Base-by-base conservation (phyloP, 192 early-diverging fungal species). In the Mortierella claussenii region DNA sequence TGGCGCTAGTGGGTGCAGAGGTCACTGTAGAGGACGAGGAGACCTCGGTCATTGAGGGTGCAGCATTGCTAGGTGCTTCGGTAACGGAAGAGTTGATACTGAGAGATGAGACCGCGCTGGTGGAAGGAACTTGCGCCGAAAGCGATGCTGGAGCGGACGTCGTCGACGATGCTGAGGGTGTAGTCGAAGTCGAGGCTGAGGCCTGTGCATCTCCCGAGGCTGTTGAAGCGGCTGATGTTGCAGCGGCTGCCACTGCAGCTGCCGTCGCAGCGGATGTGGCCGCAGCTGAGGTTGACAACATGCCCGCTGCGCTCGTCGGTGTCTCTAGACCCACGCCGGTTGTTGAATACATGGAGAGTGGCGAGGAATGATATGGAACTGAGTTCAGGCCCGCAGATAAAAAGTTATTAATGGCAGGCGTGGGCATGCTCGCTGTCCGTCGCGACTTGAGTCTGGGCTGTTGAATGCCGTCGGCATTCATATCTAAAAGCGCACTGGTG, bases 401-500 rank as follows among this genome's bases (percentile, higher is more conserved):
- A 32, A 76, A 67, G 54, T 76, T 76, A 40, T 66, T 66, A 40
- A 76, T 67, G n/a, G 58, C 64, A 24, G 73, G 73, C 18, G 73
- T 67, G 12, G 73, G 73, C 73, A 76, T 76, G 47, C 73, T 76
- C 21, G 73, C 73, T 24, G 78, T 69, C 27, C 68, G 47, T 23
- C 68, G 32, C 21, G 67, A 66, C 59, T 79, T 66, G 17, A 62
- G 54, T 43, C 63, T 65, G 9, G 67, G 67, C 3, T 40, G 55
- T 31, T 64, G 61, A 20, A 42, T 55, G 6, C 68, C 78, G 46
- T 79, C 78, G 28, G 53, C 49, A n/a, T 51, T 46, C 42, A 68
- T 50, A 28, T 74, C 56, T 58, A 74, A 59, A 24, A 68, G 51
- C 21, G 65, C 65, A 26, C 51, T 66, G 28, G 65, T 63, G 13